Evolutionary conservation across 306 rosid genomes (phyloP).

Genomic region (Trifolium repens): DNA sequence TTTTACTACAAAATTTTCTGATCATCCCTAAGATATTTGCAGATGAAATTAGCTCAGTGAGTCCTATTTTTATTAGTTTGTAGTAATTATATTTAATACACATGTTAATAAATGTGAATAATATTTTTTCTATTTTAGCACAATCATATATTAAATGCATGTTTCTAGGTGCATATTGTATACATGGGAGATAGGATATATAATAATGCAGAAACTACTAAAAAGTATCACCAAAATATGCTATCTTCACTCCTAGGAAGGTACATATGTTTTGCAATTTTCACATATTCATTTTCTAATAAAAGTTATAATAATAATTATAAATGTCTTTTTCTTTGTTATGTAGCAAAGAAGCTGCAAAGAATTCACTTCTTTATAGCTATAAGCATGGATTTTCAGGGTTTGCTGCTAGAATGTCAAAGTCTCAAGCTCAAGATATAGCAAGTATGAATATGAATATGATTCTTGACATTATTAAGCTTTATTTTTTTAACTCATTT

Average conservation of each 20-base stretch:
- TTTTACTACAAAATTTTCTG: conserved; percentile 53
- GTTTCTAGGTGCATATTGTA: conserved; percentile 69
- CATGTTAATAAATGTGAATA: conserved; percentile 23
- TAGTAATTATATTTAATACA: conserved; percentile 23
- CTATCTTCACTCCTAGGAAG: conserved; percentile 69
- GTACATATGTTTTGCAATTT: conserved; percentile 39
- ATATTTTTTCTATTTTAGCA: conserved; percentile 2
- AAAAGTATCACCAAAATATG: conserved; percentile 59
- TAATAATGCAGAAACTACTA: conserved; percentile 56
- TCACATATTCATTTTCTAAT: background rate
- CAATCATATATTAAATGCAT: conserved; percentile 31
- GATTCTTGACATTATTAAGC: conserved; percentile 20
- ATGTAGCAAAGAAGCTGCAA: conserved; percentile 79
- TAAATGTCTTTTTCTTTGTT: conserved; percentile 35
- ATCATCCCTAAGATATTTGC: conserved; percentile 44
- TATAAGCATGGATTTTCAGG: conserved; percentile 88
- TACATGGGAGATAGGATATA: conserved; percentile 67
- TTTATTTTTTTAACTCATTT: conserved; percentile 27
- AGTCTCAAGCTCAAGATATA: conserved; percentile 63
- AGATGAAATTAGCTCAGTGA: conserved; percentile 56
- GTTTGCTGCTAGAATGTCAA: conserved; percentile 77
- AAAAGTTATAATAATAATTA: background rate
- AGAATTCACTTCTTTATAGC: conserved; percentile 70
- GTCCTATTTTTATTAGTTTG: conserved; percentile 41
- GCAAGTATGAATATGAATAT: conserved; percentile 47